A percentile compares a stretch with the other conserved stretches of the same genome.
Evolutionary conservation across 148 eudicot species (phyloP).

Genomic region (Hydrangea macrophylla): DNA sequence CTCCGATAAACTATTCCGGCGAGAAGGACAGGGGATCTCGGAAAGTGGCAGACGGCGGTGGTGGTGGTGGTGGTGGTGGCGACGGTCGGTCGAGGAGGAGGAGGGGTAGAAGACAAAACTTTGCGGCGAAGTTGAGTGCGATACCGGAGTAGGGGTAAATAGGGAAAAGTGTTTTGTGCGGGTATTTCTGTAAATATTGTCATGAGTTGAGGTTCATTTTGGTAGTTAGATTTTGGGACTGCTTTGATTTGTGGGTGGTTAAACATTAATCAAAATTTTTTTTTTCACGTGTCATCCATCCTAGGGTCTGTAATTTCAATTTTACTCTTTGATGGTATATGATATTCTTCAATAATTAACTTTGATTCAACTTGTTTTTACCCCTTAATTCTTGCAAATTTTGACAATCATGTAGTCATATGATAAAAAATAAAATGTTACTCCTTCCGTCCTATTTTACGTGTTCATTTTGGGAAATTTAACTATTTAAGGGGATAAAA

Average conservation of each 20-base stretch:
- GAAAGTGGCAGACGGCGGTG: constrained; percentile 35
- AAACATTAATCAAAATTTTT: neutral
- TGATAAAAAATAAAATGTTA: no score
- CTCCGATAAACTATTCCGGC: constrained; percentile 14
- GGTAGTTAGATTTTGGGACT: neutral
- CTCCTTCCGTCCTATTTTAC: no score
- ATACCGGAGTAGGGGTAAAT: constrained; percentile 48
- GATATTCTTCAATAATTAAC: no score
- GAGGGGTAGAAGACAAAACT: constrained; percentile 27
- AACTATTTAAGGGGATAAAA: no score
- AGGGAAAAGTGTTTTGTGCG: neutral
- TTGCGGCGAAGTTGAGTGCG: constrained; percentile 44
- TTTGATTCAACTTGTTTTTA: no score
- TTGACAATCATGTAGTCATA: no score
- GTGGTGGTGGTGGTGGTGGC: constrained; percentile 14
- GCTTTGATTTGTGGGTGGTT: neutral
- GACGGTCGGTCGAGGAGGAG: constrained; percentile 11
- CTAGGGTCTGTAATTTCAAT: constrained; percentile 4
- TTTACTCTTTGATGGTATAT: neutral
- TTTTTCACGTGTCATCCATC: neutral
- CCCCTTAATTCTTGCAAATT: no score
- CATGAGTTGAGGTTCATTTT: neutral
- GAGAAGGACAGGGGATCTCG: constrained; percentile 18
- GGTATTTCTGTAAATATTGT: constrained; percentile 6
- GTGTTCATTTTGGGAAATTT: no score